Conservation (phyloP, 805 yeast species). For the Pichia pseudocactophila region DNA sequence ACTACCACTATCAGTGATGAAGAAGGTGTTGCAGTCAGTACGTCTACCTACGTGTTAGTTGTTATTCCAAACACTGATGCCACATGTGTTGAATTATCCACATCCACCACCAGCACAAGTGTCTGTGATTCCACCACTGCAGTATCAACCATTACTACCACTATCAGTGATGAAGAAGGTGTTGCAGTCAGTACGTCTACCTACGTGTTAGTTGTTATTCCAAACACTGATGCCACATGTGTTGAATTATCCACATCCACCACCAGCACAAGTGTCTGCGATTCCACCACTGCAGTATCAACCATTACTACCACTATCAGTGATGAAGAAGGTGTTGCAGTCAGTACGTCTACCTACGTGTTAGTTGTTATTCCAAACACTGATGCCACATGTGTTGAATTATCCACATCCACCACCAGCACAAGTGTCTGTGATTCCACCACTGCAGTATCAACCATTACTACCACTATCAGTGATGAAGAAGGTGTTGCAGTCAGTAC, state of each 20-base stretch:
- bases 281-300: not conserved
- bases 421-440: not conserved
- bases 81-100: not conserved
- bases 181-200: not conserved
- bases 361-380: not conserved
- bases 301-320: slow-evolving; percentile 1
- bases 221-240: slow-evolving; percentile 1
- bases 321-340: not conserved
- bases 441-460: not conserved
- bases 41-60: not conserved
- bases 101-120: not conserved
- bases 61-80: not conserved
- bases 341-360: slow-evolving; percentile 4
- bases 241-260: not conserved
- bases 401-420: not conserved
- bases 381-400: not conserved
- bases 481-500: not conserved
- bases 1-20: not conserved
- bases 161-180: not conserved
- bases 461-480: slow-evolving; percentile 1
- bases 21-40: not conserved
- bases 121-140: not conserved
- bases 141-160: slow-evolving; percentile 1
- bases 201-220: slow-evolving; percentile 1
- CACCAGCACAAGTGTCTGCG: not conserved